phyloP scores from a whole-genome alignment of 1,284 basidiomycete genomes.

The Gymnopus androsaceus region DNA sequence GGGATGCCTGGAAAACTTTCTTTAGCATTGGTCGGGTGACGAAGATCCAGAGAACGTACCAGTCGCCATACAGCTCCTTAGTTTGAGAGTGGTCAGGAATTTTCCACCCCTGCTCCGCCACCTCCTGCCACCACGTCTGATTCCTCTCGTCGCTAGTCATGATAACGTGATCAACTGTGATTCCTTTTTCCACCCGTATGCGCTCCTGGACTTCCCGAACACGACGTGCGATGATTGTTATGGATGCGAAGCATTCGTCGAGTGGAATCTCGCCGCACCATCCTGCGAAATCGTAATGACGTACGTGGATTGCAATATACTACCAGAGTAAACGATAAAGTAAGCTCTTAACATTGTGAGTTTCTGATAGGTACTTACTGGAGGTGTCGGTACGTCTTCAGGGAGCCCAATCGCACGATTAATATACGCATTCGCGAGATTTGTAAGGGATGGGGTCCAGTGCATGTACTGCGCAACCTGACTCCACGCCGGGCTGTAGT shows the following conservation, averaged over 20 bases:
- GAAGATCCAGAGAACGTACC: conserved; percentile 40
- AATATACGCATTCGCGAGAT: conserved; percentile 42
- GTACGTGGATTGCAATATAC: conserved; percentile 67
- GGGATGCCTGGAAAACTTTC: conserved; percentile 51
- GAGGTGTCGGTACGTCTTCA: conserved; percentile 39
- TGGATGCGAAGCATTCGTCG: conserved; percentile 62
- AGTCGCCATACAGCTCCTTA: conserved; percentile 53
- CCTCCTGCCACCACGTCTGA: conserved; percentile 64
- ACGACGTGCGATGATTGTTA: conserved; percentile 56
- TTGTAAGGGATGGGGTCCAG: conserved; percentile 42
- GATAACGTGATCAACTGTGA: conserved; percentile 57
- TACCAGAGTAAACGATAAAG: conserved; percentile 29
- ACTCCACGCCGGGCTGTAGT: conserved; percentile 53
- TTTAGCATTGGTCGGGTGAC: not conserved
- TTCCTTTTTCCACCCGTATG: conserved; percentile 49
- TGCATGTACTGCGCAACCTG: conserved; percentile 39
- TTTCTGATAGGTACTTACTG: conserved; percentile 31
- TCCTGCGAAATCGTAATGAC: conserved; percentile 61
- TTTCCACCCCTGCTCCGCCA: conserved; percentile 61
- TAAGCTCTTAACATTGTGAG: not conserved
- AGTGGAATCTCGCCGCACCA: conserved; percentile 47
- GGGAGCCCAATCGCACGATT: conserved; percentile 41
- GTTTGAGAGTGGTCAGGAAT: conserved; percentile 60
- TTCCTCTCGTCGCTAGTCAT: conserved; percentile 75
- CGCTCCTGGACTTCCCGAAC: conserved; percentile 65